Percentiles rank a stretch among this genome's conserved stretches.
These are phyloP conservation scores for Rubroboletus pulcherrimus DNA, from an alignment of 768 basidiomycete genomes.

Conservation along the genomic window DNA sequence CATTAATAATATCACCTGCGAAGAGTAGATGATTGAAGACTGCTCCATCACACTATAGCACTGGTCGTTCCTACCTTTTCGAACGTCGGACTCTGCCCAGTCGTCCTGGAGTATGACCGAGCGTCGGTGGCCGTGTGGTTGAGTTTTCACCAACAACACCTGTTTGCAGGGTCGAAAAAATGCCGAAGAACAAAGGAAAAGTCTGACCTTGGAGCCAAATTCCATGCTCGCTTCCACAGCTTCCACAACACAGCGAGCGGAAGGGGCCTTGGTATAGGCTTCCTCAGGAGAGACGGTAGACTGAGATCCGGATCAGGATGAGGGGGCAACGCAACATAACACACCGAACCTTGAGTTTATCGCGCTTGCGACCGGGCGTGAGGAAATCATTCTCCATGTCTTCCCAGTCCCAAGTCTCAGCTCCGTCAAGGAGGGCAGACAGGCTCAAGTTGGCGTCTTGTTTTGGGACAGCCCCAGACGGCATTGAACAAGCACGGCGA, in stretches of 20 bases:
- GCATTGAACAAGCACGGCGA: slow-evolving; percentile 10
- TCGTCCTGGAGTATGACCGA: slow-evolving; percentile 69
- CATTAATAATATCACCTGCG: slow-evolving; percentile 79
- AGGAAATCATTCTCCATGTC: slow-evolving; percentile 49
- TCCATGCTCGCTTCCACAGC: slow-evolving; percentile 36
- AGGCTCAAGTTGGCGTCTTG: slow-evolving; percentile 40
- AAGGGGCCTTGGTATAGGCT: slow-evolving; percentile 33
- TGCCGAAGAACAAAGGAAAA: not conserved
- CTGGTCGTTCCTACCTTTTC: slow-evolving; percentile 44
- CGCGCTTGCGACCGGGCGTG: slow-evolving; percentile 41
- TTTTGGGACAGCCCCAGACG: not conserved
- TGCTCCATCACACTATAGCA: not conserved
- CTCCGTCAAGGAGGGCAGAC: slow-evolving; percentile 52
- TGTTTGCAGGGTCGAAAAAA: slow-evolving; percentile 20
- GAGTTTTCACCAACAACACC: slow-evolving; percentile 50
- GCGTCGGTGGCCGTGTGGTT: slow-evolving; percentile 37
- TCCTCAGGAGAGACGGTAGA: slow-evolving; percentile 7
- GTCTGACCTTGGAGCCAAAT: slow-evolving; percentile 23
- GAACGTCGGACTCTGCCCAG: slow-evolving; percentile 66
- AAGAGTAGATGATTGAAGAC: not conserved
- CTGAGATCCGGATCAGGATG: slow-evolving; percentile 13
- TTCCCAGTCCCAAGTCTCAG: slow-evolving; percentile 68
- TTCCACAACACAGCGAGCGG: slow-evolving; percentile 56
- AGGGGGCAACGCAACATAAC: not conserved
- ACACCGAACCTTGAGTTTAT: slow-evolving; percentile 19